These are phyloP conservation scores for Sclerotinia sclerotiorum DNA, from an alignment of 2,329 filamentous ascomycete genomes.

Conservation along the genomic window DNA sequence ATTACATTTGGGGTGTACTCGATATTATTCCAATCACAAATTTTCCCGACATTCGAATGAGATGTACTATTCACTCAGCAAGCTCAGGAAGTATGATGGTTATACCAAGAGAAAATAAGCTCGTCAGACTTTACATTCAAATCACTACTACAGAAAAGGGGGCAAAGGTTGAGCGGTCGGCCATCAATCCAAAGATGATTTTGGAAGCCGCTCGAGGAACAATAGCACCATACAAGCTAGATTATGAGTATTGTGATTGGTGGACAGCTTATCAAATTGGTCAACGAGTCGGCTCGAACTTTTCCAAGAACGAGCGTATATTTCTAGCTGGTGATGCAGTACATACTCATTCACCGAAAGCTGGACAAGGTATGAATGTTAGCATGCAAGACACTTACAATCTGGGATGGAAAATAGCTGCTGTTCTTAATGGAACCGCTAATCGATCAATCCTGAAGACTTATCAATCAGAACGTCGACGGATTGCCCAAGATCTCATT, in stretches of 20 bases:
- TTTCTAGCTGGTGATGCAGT: slow-evolving; percentile 53
- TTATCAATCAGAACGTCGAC: slow-evolving; percentile 61
- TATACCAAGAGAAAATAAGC: slow-evolving; percentile 56
- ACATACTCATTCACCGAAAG: slow-evolving; percentile 62
- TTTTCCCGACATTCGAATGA: slow-evolving; percentile 63
- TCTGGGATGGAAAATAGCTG: slow-evolving; percentile 58
- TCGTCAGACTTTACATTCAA: slow-evolving; percentile 57
- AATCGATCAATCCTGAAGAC: slow-evolving; percentile 55
- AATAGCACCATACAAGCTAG: slow-evolving; percentile 64
- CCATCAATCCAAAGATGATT: slow-evolving; percentile 64
- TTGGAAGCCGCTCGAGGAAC: slow-evolving; percentile 63
- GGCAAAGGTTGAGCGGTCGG: slow-evolving; percentile 52
- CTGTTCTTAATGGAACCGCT: slow-evolving; percentile 40
- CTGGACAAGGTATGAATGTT: slow-evolving; percentile 61
- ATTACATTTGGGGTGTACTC: slow-evolving; percentile 58
- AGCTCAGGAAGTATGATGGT: slow-evolving; percentile 56
- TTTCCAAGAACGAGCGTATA: slow-evolving; percentile 43
- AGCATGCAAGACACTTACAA: slow-evolving; percentile 64
- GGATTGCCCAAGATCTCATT: slow-evolving; percentile 66
- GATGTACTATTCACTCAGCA: slow-evolving; percentile 54
- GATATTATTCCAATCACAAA: slow-evolving; percentile 44
- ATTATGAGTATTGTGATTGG: slow-evolving; percentile 63
- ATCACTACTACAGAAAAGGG: slow-evolving; percentile 26
- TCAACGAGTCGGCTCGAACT: slow-evolving; percentile 58
- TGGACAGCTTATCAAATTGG: slow-evolving; percentile 61